These are phyloP conservation scores for Salix suchowensis DNA, from an alignment of 345 rosid species.

Conservation along the genomic window DNA sequence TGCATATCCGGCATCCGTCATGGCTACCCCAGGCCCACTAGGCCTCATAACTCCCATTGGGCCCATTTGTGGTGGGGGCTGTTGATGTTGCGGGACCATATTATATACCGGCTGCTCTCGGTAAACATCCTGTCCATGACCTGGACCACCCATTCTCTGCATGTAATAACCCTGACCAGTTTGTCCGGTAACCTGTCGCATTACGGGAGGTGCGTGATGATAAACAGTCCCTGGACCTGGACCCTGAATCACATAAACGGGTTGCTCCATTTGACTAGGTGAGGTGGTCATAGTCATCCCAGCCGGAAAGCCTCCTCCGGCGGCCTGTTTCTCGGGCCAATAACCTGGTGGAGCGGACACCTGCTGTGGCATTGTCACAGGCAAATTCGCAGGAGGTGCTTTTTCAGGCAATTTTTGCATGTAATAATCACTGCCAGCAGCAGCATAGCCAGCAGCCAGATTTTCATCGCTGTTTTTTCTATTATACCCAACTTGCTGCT, in stretches of 20 bases:
- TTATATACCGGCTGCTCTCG: slow-evolving; percentile 65
- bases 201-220: slow-evolving; percentile 42
- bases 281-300: slow-evolving; percentile 27
- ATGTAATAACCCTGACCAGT: slow-evolving; percentile 64
- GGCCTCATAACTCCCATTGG: slow-evolving; percentile 36
- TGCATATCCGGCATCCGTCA: slow-evolving; percentile 45
- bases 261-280: slow-evolving; percentile 45
- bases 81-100: slow-evolving; percentile 37
- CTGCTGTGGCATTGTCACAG: slow-evolving; percentile 22
- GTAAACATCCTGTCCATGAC: slow-evolving; percentile 46
- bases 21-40: slow-evolving; percentile 27
- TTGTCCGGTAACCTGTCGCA: slow-evolving; percentile 48
- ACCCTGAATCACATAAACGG: slow-evolving; percentile 53
- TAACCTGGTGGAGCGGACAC: slow-evolving; percentile 39
- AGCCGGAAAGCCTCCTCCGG: slow-evolving; percentile 41
- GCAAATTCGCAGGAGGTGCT: slow-evolving; percentile 23
- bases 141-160: slow-evolving; percentile 45
- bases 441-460: slow-evolving; percentile 33
- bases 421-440: slow-evolving; percentile 38
- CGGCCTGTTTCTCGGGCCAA: slow-evolving; percentile 59
- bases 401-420: slow-evolving; percentile 47
- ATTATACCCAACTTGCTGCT: slow-evolving; percentile 33
- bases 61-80: slow-evolving; percentile 19
- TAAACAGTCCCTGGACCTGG: slow-evolving; percentile 33
- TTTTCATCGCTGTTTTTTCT: slow-evolving; percentile 47